phyloP scores from a whole-genome alignment of 257 asterid genomes.

The Fraxinus cuspidata region DNA sequence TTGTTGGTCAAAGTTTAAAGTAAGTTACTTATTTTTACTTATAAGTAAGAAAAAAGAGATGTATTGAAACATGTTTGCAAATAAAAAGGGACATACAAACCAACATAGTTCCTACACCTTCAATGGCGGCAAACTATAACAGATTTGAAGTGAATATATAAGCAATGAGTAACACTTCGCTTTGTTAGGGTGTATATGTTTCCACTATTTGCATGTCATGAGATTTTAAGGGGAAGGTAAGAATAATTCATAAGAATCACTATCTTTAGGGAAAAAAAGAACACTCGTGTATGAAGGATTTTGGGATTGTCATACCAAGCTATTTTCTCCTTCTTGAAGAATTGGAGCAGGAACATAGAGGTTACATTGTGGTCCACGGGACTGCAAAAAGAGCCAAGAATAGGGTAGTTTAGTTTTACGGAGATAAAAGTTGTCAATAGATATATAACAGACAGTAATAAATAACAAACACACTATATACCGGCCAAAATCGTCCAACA shows the following conservation, averaged over 20 bases:
- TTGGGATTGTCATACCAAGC: slow-evolving; percentile 53
- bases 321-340: slow-evolving; percentile 67
- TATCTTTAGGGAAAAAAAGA: not conserved
- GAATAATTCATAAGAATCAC: not conserved
- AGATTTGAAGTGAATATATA: too few species aligned
- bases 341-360: slow-evolving; percentile 90
- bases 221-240: not conserved
- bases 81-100: not conserved
- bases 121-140: not conserved
- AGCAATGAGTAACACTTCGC: too few species aligned
- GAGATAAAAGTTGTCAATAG: not conserved
- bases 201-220: not conserved
- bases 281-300: not conserved
- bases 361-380: slow-evolving; percentile 89
- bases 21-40: too few species aligned
- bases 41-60: not conserved
- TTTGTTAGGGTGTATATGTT: not conserved
- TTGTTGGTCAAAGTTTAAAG: too few species aligned
- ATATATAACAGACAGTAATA: not conserved
- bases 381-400: slow-evolving; percentile 51
- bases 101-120: not conserved
- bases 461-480: slow-evolving; percentile 24
- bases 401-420: slow-evolving; percentile 1
- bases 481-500: slow-evolving; percentile 96
- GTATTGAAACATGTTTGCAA: too few species aligned